Conservation (phyloP, 306 rosid species). For the Alnus rubra region DNA sequence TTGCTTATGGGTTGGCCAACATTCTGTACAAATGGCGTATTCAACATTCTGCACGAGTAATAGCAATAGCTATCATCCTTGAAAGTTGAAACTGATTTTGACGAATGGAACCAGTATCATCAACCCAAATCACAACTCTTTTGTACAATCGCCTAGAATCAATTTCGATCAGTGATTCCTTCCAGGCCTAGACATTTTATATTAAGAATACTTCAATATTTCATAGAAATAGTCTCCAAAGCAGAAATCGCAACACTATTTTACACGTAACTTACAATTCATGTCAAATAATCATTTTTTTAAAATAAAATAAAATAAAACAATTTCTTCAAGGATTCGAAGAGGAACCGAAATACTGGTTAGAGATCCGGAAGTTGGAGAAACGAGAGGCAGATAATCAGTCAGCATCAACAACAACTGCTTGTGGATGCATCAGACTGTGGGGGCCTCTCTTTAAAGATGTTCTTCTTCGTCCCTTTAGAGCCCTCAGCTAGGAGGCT, state of each 20-base stretch:
- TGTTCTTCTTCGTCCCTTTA: slow-evolving; percentile 75
- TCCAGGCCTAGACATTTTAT: slow-evolving; percentile 6
- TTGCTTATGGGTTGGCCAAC: neutral
- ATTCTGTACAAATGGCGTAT: neutral
- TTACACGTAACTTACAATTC: slow-evolving; percentile 17
- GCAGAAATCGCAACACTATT: neutral
- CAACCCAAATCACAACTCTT: neutral
- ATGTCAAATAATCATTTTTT: slow-evolving; percentile 5
- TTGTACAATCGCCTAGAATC: neutral
- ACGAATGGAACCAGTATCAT: neutral
- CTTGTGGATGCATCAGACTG: slow-evolving; percentile 54
- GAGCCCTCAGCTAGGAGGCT: slow-evolving; percentile 90
- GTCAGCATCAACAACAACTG: slow-evolving; percentile 74
- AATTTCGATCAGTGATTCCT: slow-evolving; percentile 8
- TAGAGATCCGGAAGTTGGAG: slow-evolving; percentile 15
- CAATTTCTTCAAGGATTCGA: slow-evolving; percentile 3
- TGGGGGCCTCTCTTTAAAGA: slow-evolving; percentile 71
- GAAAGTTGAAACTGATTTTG: neutral
- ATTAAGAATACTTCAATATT: slow-evolving; percentile 19
- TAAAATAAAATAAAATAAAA: neutral
- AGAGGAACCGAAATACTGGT: slow-evolving; percentile 7
- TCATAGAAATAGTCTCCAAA: slow-evolving; percentile 5
- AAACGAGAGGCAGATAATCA: slow-evolving; percentile 21
- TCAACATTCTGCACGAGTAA: too few species aligned
- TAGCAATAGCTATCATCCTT: neutral